Evolutionary conservation across 2,329 filamentous ascomycete genomes (phyloP).

Genomic region (Massarina eburnea): DNA sequence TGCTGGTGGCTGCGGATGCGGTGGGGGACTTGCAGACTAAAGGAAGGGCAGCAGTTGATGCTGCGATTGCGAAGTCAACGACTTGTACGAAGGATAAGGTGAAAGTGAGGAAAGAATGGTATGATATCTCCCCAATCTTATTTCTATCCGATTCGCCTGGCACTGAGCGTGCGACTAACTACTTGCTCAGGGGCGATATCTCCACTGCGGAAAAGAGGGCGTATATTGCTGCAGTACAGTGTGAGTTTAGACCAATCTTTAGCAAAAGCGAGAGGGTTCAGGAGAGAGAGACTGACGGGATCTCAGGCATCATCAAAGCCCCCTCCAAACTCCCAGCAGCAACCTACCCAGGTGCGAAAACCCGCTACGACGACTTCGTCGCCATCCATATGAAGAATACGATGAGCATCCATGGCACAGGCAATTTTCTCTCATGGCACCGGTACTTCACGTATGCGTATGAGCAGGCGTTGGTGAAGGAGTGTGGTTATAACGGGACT

Average conservation of each 20-base stretch:
- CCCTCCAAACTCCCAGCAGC: slow-evolving; percentile 24
- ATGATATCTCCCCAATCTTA: not conserved
- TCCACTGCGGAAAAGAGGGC: slow-evolving; percentile 32
- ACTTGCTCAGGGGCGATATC: slow-evolving; percentile 27
- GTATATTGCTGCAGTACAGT: slow-evolving; percentile 42
- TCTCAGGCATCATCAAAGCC: slow-evolving; percentile 21
- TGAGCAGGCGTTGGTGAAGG: slow-evolving; percentile 45
- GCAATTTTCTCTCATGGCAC: slow-evolving; percentile 46
- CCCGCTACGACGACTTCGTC: slow-evolving; percentile 42
- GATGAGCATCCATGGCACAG: slow-evolving; percentile 36
- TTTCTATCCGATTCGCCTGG: not conserved
- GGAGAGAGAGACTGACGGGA: not conserved
- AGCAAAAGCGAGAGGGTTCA: not conserved
- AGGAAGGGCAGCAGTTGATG: slow-evolving; percentile 29
- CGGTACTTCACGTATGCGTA: slow-evolving; percentile 46
- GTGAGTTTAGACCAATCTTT: slow-evolving; percentile 8
- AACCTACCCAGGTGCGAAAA: slow-evolving; percentile 34
- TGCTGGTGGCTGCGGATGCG: slow-evolving; percentile 27
- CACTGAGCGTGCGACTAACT: slow-evolving; percentile 3
- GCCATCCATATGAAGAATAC: slow-evolving; percentile 42
- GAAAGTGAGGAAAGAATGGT: slow-evolving; percentile 35
- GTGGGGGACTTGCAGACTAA: slow-evolving; percentile 30
- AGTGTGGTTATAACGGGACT: slow-evolving; percentile 49
- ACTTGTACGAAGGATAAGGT: slow-evolving; percentile 37
- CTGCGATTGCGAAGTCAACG: slow-evolving; percentile 27